Evolutionary conservation across 345 rosid species (phyloP).

Genomic region (Euphorbia pulcherrima): DNA sequence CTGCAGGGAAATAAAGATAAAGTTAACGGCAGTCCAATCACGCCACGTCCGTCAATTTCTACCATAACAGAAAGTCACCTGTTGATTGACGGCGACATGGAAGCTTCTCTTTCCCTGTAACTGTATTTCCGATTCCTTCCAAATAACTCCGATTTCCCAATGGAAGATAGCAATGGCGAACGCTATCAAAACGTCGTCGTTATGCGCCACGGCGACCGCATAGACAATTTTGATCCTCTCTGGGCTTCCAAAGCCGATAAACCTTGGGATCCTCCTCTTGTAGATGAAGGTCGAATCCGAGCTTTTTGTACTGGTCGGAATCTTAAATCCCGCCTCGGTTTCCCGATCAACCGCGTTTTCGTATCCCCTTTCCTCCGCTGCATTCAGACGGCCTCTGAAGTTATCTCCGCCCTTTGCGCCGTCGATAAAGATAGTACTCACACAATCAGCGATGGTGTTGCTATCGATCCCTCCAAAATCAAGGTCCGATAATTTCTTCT

Average conservation of each 20-base stretch:
- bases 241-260: constrained; percentile 59
- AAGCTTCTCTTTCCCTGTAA: neutral
- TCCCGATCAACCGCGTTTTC: constrained; percentile 74
- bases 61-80: neutral
- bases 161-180: neutral
- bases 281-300: constrained; percentile 43
- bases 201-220: constrained; percentile 91
- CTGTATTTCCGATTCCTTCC: neutral
- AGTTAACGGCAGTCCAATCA: neutral
- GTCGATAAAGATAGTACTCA: constrained; percentile 28
- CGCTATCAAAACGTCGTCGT: constrained; percentile 59
- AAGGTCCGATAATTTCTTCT: constrained; percentile 45
- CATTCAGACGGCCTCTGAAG: constrained; percentile 69
- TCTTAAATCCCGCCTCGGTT: constrained; percentile 43
- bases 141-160: neutral
- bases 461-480: constrained; percentile 50
- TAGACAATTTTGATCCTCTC: constrained; percentile 53
- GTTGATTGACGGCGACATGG: neutral
- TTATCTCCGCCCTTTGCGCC: constrained; percentile 48
- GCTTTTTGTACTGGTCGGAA: constrained; percentile 47
- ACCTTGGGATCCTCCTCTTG: constrained; percentile 83
- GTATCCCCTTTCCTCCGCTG: constrained; percentile 89
- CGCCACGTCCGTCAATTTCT: neutral
- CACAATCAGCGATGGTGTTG: constrained; percentile 25
- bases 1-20: neutral